phyloP scores from a whole-genome alignment of 2,329 filamentous ascomycete genomes.

The Phialophora tarda region DNA sequence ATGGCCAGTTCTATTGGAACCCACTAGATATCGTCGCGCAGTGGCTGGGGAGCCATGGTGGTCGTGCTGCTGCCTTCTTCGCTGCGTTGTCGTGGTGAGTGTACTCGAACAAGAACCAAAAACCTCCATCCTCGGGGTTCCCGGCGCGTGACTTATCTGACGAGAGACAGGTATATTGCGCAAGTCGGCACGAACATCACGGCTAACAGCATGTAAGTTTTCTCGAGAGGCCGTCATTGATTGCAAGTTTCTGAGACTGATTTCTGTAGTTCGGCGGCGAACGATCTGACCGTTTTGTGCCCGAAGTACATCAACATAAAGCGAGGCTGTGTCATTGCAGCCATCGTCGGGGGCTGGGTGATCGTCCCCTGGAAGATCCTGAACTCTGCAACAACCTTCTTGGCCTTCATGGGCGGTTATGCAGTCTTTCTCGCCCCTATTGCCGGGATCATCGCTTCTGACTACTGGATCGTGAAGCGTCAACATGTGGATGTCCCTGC shows the following conservation, averaged over 20 bases:
- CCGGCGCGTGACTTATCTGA: background rate
- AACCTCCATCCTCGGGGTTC: background rate
- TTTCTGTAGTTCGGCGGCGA: constrained; percentile 38
- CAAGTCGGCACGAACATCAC: constrained; percentile 61
- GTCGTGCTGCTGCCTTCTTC: constrained; percentile 55
- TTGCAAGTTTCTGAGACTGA: background rate
- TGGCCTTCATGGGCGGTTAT: constrained; percentile 48
- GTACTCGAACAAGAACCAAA: background rate
- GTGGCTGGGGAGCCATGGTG: constrained; percentile 43
- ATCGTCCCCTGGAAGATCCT: constrained; percentile 57
- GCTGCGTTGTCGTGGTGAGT: constrained; percentile 57
- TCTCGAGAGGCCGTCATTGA: background rate
- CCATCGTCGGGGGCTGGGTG: constrained; percentile 51
- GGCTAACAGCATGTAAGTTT: constrained; percentile 53
- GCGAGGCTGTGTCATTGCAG: constrained; percentile 49
- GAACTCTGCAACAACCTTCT: constrained; percentile 48
- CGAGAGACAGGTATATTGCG: constrained; percentile 49
- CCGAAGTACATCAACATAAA: constrained; percentile 61
- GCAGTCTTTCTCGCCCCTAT: constrained; percentile 41
- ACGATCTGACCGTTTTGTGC: constrained; percentile 59
- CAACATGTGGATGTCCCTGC: constrained; percentile 34
- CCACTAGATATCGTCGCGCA: constrained; percentile 49
- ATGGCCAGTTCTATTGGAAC: constrained; percentile 49
- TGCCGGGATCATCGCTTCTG: constrained; percentile 39
- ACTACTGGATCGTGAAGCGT: constrained; percentile 40